Evolutionary conservation across 192 early-diverging fungal species (phyloP).

Genomic region (Coemansia sp.): DNA sequence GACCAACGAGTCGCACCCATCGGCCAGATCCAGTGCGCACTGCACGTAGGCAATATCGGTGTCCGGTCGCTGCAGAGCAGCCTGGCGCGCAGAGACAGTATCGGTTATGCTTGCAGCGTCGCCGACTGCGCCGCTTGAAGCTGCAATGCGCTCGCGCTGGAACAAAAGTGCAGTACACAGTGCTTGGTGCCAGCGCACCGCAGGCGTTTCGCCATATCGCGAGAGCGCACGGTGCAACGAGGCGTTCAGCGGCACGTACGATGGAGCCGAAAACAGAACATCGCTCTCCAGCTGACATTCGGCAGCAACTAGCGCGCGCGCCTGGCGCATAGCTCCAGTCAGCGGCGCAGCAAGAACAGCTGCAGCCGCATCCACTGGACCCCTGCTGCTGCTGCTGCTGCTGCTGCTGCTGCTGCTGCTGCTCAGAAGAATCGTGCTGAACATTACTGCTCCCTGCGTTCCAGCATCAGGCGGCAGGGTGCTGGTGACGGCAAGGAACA

Average conservation of each 20-base stretch:
- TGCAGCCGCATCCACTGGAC: neutral
- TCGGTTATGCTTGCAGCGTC: neutral
- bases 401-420: neutral
- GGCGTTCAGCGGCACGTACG: constrained; percentile 20
- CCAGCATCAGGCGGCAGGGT: constrained; percentile 12
- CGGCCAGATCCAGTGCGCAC: constrained; percentile 26
- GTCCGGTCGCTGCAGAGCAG: constrained; percentile 38
- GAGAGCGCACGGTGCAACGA: constrained; percentile 19
- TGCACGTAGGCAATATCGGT: constrained; percentile 27
- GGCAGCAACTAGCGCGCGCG: constrained; percentile 17
- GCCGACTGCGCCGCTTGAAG: neutral
- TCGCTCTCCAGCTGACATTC: constrained; percentile 1
- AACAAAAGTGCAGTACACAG: constrained; percentile 27
- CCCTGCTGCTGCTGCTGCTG: neutral
- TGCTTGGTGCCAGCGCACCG: constrained; percentile 31
- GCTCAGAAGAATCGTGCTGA: constrained; percentile 5
- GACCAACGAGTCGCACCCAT: constrained; percentile 22
- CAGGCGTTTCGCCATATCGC: neutral
- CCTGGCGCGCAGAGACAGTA: constrained; percentile 14
- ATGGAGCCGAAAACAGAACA: constrained; percentile 14
- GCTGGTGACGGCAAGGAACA: constrained; percentile 33
- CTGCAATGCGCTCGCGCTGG: constrained; percentile 27
- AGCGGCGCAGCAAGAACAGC: constrained; percentile 2
- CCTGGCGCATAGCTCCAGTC: constrained; percentile 4
- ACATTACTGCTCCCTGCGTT: neutral